Percentiles rank a stretch among this genome's conserved stretches.
These are phyloP conservation scores for Teratosphaeria zuluensis DNA, from an alignment of 2,329 filamentous ascomycete genomes.

Conservation along the genomic window DNA sequence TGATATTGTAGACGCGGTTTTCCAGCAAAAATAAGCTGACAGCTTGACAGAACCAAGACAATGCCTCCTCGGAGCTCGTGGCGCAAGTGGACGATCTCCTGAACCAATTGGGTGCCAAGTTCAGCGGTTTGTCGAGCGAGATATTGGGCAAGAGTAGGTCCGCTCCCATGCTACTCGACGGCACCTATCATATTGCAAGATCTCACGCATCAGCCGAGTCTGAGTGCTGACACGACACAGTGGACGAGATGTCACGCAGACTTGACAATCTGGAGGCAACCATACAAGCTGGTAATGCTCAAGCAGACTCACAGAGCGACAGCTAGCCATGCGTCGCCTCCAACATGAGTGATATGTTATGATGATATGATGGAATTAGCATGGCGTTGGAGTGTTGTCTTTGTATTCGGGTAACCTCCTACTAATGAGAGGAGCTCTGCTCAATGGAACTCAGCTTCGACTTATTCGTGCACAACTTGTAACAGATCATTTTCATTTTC, in stretches of 20 bases:
- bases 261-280: constrained; percentile 74
- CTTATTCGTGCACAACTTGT: not conserved
- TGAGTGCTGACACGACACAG: constrained; percentile 35
- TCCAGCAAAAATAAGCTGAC: not conserved
- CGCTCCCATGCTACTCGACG: too few species aligned
- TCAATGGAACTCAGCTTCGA: not conserved
- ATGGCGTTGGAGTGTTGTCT: not conserved
- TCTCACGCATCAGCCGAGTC: too few species aligned
- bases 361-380: not conserved
- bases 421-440: not conserved
- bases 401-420: not conserved
- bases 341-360: not conserved
- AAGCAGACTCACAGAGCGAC: constrained; percentile 1
- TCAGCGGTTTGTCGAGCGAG: constrained; percentile 73
- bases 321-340: too few species aligned
- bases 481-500: not conserved
- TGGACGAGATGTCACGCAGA: constrained; percentile 88
- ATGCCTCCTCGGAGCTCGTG: constrained; percentile 55
- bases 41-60: constrained; percentile 24
- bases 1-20: not conserved
- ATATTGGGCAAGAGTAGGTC: constrained; percentile 77
- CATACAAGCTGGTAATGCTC: constrained; percentile 46
- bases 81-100: constrained; percentile 79
- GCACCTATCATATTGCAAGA: too few species aligned
- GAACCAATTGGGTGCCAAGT: constrained; percentile 75